Percentiles rank a stretch among this genome's conserved stretches.
Evolutionary conservation across 2,329 filamentous ascomycete genomes (phyloP).

Genomic region (Botryotinia narcissicola): DNA sequence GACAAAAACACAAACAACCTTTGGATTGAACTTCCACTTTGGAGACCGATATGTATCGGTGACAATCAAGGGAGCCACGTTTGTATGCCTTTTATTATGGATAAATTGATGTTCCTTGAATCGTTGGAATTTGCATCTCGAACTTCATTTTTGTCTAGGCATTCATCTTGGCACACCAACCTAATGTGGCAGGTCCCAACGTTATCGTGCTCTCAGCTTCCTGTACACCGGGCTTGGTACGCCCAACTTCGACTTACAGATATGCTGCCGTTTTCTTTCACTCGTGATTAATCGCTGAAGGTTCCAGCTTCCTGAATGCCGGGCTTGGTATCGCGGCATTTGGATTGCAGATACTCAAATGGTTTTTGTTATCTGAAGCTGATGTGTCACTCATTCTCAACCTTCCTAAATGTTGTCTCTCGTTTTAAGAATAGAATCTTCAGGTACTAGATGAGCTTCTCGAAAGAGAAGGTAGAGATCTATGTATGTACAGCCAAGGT

Average conservation of each 20-base stretch:
- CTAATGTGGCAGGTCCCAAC: neutral
- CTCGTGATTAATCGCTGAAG: neutral
- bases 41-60: neutral
- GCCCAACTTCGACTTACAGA: neutral
- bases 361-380: neutral
- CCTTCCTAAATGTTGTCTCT: neutral
- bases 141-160: neutral
- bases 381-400: neutral
- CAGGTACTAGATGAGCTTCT: neutral
- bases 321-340: neutral
- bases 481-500: neutral
- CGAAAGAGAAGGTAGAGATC: neutral
- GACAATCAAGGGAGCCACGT: neutral
- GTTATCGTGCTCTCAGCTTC: neutral
- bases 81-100: neutral
- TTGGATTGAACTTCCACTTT: neutral
- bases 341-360: neutral
- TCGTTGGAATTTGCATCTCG: neutral
- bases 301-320: neutral
- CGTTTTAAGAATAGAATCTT: neutral
- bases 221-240: constrained; percentile 1
- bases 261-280: neutral
- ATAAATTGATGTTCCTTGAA: no score
- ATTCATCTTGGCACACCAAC: neutral
- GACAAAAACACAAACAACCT: neutral